Base-by-base conservation (phyloP, 352 stramenopile species). In the Phytophthora litchii region DNA sequence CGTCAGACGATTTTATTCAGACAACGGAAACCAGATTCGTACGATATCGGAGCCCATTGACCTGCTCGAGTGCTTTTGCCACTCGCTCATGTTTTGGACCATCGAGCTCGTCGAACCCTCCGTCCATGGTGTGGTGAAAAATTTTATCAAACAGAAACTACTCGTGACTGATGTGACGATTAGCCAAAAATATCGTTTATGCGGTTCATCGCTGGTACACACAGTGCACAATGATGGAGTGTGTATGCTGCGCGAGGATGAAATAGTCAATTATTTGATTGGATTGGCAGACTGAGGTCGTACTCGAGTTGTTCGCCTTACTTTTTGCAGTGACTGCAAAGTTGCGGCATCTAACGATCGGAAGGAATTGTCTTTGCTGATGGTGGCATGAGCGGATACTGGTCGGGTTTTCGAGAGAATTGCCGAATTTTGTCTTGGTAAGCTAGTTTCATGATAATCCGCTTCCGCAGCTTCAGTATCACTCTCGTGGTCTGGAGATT, bases 11-110 rank as follows among this genome's bases (percentile, higher is more conserved):
- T 32, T 43, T 29, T 29, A 37, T 54, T 27, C 13, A 9, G 2
- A 21, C 23, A 25, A 31, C 20, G 29, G 2, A 52, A 43, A 42
- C 13, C 6, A 40, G 14, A 13, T 21, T 19, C 72, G 21, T 65
- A 90, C 82, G 76, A 50, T 91, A 89, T 63, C 73, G 73, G 3
- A 91, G 55, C 0, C 66, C 76, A 43, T 91, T 91, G 65, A 89
- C 71, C 54, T 91, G 82, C 52, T 88, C 79, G 11, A 91, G 76
- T 21, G 80, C 82, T 40, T 77, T 78, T 21, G 62, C 58, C 25
- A 91, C 82, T 37, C 82, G 79, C 50, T 81, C 68, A 46, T 91
- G 82, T 54, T 88, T 84, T 12, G 56, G 44, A 17, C n/a, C 48
- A 37, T 63, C 35, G 4, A 70, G 45, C 31, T 50, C 50, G 23